These are phyloP conservation scores for Xylariaceae sp. DNA, from an alignment of 2,329 filamentous ascomycete species.

Conservation along the genomic window DNA sequence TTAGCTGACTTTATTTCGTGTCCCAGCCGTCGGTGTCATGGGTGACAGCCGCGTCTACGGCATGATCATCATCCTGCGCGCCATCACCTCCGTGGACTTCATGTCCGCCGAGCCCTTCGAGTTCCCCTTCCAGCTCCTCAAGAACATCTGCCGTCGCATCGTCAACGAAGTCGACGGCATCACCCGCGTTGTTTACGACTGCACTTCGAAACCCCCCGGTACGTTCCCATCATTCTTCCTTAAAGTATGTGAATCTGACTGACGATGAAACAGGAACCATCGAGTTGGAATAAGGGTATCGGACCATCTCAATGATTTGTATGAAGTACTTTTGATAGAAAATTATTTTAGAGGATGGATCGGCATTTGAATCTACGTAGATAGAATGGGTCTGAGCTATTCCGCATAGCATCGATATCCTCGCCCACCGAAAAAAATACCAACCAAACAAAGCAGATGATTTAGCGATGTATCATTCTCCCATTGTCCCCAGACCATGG, in stretches of 20 bases:
- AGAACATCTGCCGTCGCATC: conserved; percentile 60
- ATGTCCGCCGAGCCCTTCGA: conserved; percentile 70
- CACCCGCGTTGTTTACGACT: conserved; percentile 64
- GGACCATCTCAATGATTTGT: too few relatives aligned
- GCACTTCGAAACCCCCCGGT: conserved; percentile 54
- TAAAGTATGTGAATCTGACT: too few relatives aligned
- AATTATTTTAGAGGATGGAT: too few relatives aligned
- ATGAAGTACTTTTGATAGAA: too few relatives aligned
- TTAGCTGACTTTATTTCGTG: not conserved
- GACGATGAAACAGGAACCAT: conserved; percentile 14
- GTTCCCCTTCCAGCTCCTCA: conserved; percentile 61
- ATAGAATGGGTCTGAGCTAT: too few relatives aligned
- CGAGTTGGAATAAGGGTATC: conserved; percentile 14
- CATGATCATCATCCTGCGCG: conserved; percentile 36
- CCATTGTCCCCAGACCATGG: too few relatives aligned
- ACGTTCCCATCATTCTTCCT: not conserved
- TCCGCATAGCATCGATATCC: too few relatives aligned
- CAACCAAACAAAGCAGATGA: too few relatives aligned
- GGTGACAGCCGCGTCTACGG: conserved; percentile 32
- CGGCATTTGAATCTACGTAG: too few relatives aligned
- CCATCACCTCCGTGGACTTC: conserved; percentile 53
- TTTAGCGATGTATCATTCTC: too few relatives aligned
- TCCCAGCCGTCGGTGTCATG: conserved; percentile 36
- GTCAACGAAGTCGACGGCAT: conserved; percentile 72
- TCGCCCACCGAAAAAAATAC: too few relatives aligned